Evolutionary conservation across 495 filamentous ascomycete species (phyloP), one percentile per base, ranked within the genome.

Genomic region (Hypoxylon subgilvum): DNA sequence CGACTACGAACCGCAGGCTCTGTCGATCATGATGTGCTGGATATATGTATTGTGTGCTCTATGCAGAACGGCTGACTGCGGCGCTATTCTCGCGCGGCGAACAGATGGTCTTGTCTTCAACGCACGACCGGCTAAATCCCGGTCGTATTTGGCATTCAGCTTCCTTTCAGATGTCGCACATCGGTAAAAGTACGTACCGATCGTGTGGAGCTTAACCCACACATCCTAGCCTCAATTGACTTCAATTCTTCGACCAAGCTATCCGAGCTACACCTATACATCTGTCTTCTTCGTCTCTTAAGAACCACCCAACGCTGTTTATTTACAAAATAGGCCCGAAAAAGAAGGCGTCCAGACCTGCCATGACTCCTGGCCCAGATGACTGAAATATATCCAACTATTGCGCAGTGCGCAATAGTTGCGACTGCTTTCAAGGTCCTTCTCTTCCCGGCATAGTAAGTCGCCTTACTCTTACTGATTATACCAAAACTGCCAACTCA

Each of bases 371-470:
- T 22, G 35, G 63, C 63, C 70, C 63, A 73, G 68, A 96, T 96
- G 91, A 80, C 86, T 65, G 88, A 94, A 46, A 68, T 87, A 38
- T 92, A 92, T 69, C 92, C 92, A 36, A 88, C 91, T 43, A 81
- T 96, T 76, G 77, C 84, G 66, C 92, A 98, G 77, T 91, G 88
- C 78, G 90, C 91, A 59, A 74, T 96, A 59, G 85, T 91, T 57
- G 89, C 92, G 41, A 87, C 90, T 7, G 94, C 93, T 17, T 85
- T 98, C 68, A 98, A 97, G 76, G 77, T 96, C 47, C 84, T 98
- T 34, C 84, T 98, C 28, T 95, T 96, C 72, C 94, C 94, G 14
- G 90, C 94, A 59, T 98, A 98, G 94, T 98, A 82, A 68, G 91
- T 82, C 43, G 5, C 3, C 14, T 13, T 38, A n/a, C 13, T 17